Percentiles rank a stretch among this genome's conserved stretches.
Evolutionary conservation across 495 filamentous ascomycete species (phyloP).

Genomic region (Penicillium flavigenum): DNA sequence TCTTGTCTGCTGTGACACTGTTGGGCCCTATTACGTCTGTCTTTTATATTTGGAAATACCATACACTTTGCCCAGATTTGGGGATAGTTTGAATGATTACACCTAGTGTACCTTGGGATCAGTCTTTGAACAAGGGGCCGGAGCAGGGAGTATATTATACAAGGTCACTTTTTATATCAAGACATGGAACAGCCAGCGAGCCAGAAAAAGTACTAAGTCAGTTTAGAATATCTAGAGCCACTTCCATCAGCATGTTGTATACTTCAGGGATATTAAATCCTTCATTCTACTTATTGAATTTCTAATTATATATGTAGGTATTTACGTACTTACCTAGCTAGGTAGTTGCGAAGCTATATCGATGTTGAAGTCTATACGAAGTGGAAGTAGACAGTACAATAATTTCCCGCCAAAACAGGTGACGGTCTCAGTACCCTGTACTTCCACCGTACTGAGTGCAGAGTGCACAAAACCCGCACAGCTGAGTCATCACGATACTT

Average conservation of each 20-base stretch:
- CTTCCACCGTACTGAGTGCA: neutral
- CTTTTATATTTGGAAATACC: neutral
- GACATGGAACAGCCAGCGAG: neutral
- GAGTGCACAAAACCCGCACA: neutral
- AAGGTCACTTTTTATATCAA: neutral
- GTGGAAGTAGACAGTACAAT: neutral
- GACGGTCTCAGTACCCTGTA: neutral
- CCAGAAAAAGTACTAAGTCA: neutral
- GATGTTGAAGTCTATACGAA: neutral
- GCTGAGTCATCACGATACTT: slow-evolving; percentile 39
- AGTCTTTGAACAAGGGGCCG: neutral
- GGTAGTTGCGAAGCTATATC: neutral
- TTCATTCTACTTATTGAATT: neutral
- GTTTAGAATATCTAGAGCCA: neutral
- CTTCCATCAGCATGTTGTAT: neutral
- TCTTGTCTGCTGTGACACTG: neutral
- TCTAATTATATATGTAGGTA: neutral
- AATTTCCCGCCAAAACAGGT: neutral
- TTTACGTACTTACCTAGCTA: neutral
- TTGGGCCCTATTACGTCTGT: neutral
- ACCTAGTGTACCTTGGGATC: neutral
- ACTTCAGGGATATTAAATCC: neutral
- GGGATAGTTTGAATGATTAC: neutral
- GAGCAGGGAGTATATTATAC: neutral
- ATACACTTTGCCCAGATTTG: neutral